Conservation (phyloP, 2,329 filamentous ascomycete species). For the Fusarium sp. region DNA sequence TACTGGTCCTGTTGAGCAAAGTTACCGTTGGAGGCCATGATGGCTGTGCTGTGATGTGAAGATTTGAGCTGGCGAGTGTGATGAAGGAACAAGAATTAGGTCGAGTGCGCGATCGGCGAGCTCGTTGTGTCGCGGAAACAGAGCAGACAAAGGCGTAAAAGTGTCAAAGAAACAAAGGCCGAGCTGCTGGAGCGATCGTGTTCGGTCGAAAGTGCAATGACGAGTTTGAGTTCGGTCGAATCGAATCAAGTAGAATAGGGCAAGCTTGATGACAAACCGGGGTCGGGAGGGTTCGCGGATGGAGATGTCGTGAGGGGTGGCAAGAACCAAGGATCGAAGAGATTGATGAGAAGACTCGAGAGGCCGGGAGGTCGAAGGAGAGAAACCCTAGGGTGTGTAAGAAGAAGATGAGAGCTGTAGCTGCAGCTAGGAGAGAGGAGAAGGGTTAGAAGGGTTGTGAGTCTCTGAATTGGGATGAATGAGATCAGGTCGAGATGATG, state of each 20-base stretch:
- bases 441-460: constrained; percentile 30
- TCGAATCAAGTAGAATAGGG: constrained; percentile 37
- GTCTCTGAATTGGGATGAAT: constrained; percentile 33
- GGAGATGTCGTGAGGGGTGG: constrained; percentile 46
- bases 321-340: constrained; percentile 38
- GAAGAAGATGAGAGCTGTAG: constrained; percentile 27
- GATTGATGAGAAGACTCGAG: constrained; percentile 22
- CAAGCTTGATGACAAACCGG: constrained; percentile 45
- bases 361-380: constrained; percentile 30
- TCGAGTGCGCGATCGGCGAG: constrained; percentile 39
- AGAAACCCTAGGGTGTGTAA: constrained; percentile 28
- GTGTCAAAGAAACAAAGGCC: constrained; percentile 21
- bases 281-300: constrained; percentile 42
- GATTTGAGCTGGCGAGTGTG: constrained; percentile 28
- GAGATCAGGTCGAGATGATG: constrained; percentile 41
- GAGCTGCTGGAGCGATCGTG: constrained; percentile 14
- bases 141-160: constrained; percentile 25
- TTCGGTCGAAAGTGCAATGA: constrained; percentile 32
- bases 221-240: constrained; percentile 14
- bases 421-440: constrained; percentile 24
- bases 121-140: constrained; percentile 38
- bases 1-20: constrained; percentile 61
- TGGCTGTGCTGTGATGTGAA: constrained; percentile 45
- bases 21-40: constrained; percentile 71
- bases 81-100: constrained; percentile 39